These are phyloP conservation scores for Quercus rubra DNA, from an alignment of 306 rosid species.

Conservation along the genomic window DNA sequence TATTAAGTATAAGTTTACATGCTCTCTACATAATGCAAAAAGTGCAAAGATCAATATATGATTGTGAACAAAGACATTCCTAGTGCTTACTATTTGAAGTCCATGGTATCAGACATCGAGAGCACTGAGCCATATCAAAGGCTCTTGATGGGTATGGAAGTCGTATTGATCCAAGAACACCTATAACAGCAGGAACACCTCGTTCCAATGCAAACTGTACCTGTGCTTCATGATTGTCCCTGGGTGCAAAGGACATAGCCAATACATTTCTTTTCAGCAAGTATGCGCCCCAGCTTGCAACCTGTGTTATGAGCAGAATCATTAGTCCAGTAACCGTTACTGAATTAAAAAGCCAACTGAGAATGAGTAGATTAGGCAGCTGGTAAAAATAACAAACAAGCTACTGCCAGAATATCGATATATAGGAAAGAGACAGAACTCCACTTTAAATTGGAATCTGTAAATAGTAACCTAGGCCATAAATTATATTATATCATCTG, in stretches of 20 bases:
- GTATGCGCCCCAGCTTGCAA: constrained; percentile 99
- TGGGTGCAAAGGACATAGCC: constrained; percentile 93
- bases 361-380: constrained; percentile 17
- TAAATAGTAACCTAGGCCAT: neutral
- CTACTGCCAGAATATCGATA: neutral
- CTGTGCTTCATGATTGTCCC: constrained; percentile 99
- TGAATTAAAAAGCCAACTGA: constrained; percentile 5
- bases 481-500: neutral
- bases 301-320: constrained; percentile 48
- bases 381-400: constrained; percentile 12
- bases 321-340: constrained; percentile 31
- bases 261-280: constrained; percentile 80
- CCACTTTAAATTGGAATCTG: neutral
- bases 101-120: constrained; percentile 97
- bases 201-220: constrained; percentile 96
- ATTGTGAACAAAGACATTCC: constrained; percentile 4
- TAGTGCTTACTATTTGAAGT: constrained; percentile 68
- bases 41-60: constrained; percentile 8
- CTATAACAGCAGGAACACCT: constrained; percentile 93
- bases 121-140: constrained; percentile 98
- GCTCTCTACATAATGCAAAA: constrained; percentile 11
- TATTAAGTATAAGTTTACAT: neutral
- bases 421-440: too few species aligned
- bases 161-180: constrained; percentile 83
- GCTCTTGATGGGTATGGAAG: constrained; percentile 95